These are phyloP conservation scores for Acacia crassicarpa DNA, from an alignment of 306 rosid species.

Conservation along the genomic window DNA sequence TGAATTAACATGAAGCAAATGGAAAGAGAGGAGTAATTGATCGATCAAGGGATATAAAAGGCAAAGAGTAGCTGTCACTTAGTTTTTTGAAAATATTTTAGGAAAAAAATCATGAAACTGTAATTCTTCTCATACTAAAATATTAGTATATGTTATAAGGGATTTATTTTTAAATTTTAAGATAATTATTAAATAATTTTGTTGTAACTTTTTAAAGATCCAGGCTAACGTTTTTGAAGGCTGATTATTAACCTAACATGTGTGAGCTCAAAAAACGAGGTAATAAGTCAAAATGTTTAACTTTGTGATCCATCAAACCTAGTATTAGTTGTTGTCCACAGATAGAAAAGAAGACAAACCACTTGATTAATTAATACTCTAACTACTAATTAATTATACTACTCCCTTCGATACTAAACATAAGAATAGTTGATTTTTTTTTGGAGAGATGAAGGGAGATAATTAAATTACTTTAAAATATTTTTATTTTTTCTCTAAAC, in stretches of 20 bases:
- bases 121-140: background rate
- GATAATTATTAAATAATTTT: background rate
- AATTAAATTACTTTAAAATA: too few relatives aligned
- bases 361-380: background rate
- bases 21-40: background rate
- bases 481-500: too few relatives aligned
- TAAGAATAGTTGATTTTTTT: too few relatives aligned
- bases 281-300: background rate
- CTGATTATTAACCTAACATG: background rate
- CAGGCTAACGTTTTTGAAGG: background rate
- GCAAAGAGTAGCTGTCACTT: background rate
- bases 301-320: background rate
- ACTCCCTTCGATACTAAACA: too few relatives aligned
- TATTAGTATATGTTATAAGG: background rate
- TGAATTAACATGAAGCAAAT: background rate
- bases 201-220: background rate
- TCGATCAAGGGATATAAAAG: constrained; percentile 22
- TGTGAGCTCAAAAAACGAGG: background rate
- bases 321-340: background rate
- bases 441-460: too few relatives aligned
- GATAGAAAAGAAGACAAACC: background rate
- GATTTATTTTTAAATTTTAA: background rate
- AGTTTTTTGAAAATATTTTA: background rate
- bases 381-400: background rate
- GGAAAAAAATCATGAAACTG: background rate